phyloP scores from a whole-genome alignment of 1,284 basidiomycete genomes.

The Fomitiporia mediterranea region DNA sequence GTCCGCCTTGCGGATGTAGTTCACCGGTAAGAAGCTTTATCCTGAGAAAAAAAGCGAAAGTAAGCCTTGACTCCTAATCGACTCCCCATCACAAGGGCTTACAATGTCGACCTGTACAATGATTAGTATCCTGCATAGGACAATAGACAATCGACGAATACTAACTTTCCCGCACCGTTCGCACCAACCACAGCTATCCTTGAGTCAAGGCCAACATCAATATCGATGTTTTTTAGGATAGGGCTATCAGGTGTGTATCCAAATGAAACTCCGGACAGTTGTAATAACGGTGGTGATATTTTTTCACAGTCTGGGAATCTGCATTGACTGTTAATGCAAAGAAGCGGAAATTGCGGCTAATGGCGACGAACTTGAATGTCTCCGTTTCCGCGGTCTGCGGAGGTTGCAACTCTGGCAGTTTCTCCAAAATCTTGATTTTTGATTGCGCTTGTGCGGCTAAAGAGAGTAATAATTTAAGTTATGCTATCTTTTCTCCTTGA shows the following conservation, averaged over 20 bases:
- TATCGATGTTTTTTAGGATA: constrained; percentile 79
- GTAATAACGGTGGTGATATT: constrained; percentile 93
- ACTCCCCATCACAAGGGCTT: neutral
- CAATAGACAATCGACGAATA: neutral
- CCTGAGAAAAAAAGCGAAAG: neutral
- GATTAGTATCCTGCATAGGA: neutral
- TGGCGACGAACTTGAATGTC: constrained; percentile 49
- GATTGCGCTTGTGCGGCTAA: constrained; percentile 88
- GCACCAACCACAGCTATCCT: constrained; percentile 89
- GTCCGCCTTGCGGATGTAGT: constrained; percentile 73
- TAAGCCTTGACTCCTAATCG: neutral
- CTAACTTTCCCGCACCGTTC: constrained; percentile 72
- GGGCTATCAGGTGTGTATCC: constrained; percentile 83
- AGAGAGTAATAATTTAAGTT: constrained; percentile 4
- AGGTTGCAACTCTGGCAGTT: constrained; percentile 91
- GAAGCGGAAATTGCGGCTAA: constrained; percentile 9
- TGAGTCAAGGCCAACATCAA: constrained; percentile 88
- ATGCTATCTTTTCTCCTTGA: neutral
- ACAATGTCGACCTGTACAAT: constrained; percentile 14
- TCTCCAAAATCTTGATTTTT: constrained; percentile 98
- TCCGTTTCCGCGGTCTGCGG: constrained; percentile 89
- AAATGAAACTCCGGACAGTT: constrained; percentile 89
- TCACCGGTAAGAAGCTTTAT: constrained; percentile 97
- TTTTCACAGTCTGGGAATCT: constrained; percentile 93
- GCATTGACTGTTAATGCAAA: neutral